Evolutionary conservation across 805 yeast species (phyloP), one percentile per base, ranked within the genome.

Genomic region (Candida maesae): DNA sequence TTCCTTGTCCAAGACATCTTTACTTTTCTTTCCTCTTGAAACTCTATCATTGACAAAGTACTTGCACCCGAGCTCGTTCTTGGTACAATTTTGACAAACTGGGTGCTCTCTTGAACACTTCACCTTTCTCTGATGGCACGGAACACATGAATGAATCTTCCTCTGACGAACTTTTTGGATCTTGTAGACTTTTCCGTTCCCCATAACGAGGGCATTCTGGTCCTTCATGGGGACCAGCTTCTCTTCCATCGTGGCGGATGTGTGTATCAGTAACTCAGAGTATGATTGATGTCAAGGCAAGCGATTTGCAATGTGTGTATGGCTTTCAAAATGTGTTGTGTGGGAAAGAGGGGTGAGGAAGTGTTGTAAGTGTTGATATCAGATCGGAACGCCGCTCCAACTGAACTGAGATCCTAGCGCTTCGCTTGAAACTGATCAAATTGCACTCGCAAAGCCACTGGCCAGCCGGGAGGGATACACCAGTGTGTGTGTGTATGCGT

Each of bases 111-210:
- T 61, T 2, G 77, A 66, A 51, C 84, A 78, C 51, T 74, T 76
- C 49, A 76, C 70, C 55, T 78, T 78, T 47, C 75, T 70, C 31
- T 74, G 68, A 52, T 78, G 81, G 51, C 84, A 78, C 34, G 80
- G 64, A 13, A 74, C 70, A 55, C 84, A 78, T 39, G 76, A 68
- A 33, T 73, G 63, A 33, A 79, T 77, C 51, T 71, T 71, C 39
- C 85, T 56, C 56, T 79, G 85, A 46, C 85, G 70, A 3, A 79
- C 65, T 44, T 74, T 76, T 50, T 79, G 85, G 14, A 77, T 73
- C 56, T 79, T 79, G 65, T 74, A 73, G 6, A 78, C 73, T 47
- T 73, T 74, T 9, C 75, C 80, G 50, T 73, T 66, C 4, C 73
- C 74, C 45, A 73, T 53, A 7, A 69, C 59, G 23, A 63, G 54